Evolutionary conservation across 2,329 filamentous ascomycete species (phyloP).

Genomic region (Colletotrichum sp.): DNA sequence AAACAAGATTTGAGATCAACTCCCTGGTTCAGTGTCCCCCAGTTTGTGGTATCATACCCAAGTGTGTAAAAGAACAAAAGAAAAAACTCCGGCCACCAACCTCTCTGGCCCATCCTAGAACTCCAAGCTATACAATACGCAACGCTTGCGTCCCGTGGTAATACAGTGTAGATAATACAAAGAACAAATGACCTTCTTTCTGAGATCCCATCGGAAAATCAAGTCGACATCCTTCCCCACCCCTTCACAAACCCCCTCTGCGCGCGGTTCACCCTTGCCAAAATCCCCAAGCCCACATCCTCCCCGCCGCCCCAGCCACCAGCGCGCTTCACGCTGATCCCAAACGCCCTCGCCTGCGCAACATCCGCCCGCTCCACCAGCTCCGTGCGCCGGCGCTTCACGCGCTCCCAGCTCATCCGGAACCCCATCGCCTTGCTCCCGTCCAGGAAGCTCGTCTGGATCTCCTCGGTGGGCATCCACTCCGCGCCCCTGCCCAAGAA

Average conservation of each 20-base stretch:
- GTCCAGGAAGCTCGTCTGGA: constrained; percentile 23
- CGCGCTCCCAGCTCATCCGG: constrained; percentile 27
- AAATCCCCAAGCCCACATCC: constrained; percentile 21
- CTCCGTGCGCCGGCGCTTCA: constrained; percentile 10
- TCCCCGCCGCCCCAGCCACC: constrained; percentile 22
- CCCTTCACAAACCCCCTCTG: constrained; percentile 19
- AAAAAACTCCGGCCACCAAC: background rate
- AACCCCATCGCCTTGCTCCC: constrained; percentile 29
- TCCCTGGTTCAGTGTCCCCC: background rate
- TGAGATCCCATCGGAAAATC: background rate
- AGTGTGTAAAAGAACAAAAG: background rate
- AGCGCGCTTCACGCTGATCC: constrained; percentile 13
- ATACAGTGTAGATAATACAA: background rate
- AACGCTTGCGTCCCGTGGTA: background rate
- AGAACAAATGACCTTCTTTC: no score
- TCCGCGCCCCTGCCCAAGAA: constrained; percentile 29
- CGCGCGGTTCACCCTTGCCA: constrained; percentile 18
- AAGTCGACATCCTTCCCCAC: background rate
- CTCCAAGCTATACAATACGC: constrained; percentile 1
- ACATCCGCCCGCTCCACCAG: background rate
- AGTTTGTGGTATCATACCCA: constrained; percentile 16
- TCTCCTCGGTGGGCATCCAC: constrained; percentile 25
- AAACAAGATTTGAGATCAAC: background rate
- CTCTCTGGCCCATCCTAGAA: background rate
- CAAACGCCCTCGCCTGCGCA: constrained; percentile 12